Evolutionary conservation across 352 stramenopile species (phyloP), one percentile per base, ranked within the genome.

Genomic region (Globisporangium irregulare): DNA sequence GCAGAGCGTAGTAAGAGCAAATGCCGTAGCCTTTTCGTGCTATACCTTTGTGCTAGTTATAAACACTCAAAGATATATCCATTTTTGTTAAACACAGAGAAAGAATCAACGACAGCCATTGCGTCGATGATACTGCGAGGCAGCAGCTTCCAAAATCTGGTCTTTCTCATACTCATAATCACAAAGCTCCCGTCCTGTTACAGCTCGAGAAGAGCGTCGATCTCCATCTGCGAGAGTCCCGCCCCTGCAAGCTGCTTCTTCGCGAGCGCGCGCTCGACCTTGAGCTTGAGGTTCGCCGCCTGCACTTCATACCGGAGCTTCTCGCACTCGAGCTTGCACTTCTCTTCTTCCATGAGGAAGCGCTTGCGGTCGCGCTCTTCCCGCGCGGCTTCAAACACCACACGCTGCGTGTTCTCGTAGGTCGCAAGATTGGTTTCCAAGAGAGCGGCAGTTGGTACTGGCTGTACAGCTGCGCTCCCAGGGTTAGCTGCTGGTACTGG

Each of bases 341-440:
- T 79, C 57, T 91, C 76, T 57, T 93, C 79, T 53, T 91, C 82
- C 66, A 89, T 73, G 20, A 74, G 73, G 53, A 90, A 86, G 14
- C 80, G 73, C 61, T 88, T 91, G 34, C 72, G 79, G 46, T 82
- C 76, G 32, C 82, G 84, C 59, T 92, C 84, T 74, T 91, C 84
- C 27, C 79, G 80, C 34, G 80, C 76, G 1, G 78, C 80, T 60
- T 91, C 80, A 1, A 80, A 56, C 59, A 87, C 59, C 63, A 83
- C 67, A 1, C 81, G 75, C 62, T 85, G 81, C 43, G 80, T 84
- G 58, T 79, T 79, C 64, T 88, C 84, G 43, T 77, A 75, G 51
- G 46, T 70, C 22, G 43, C 43, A 15, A 51, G 18, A 69, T 65
- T 48, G 84, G 67, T 10, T 9, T 51, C 43, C 43, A 51, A 51